Evolutionary conservation across 352 stramenopile species (phyloP).

Genomic region (Phytophthora aleatoria): DNA sequence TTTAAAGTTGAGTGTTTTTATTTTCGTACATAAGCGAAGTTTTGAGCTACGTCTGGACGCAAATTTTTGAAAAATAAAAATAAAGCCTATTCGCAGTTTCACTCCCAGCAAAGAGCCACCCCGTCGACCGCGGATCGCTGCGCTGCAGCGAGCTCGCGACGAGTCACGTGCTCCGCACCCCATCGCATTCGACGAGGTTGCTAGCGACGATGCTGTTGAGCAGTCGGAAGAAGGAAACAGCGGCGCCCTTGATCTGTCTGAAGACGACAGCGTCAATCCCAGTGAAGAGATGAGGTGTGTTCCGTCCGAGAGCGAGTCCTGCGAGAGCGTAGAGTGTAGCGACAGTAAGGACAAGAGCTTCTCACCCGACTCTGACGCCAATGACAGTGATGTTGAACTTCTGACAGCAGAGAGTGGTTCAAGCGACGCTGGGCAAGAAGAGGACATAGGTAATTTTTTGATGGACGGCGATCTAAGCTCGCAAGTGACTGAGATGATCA

Average conservation of each 20-base stretch:
- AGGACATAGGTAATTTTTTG: slow-evolving; percentile 1
- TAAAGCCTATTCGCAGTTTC: too few species aligned
- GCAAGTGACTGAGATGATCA: not conserved
- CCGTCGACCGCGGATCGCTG: too few species aligned
- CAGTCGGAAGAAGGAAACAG: too few species aligned
- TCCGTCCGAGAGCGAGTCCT: not conserved
- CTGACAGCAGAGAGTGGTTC: not conserved
- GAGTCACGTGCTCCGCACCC: too few species aligned
- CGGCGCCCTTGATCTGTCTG: not conserved
- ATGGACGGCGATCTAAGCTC: not conserved
- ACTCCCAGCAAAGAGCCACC: too few species aligned
- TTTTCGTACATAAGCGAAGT: too few species aligned
- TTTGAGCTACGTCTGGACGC: too few species aligned
- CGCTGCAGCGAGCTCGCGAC: too few species aligned
- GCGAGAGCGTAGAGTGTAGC: not conserved
- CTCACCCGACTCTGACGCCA: not conserved
- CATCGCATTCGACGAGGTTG: too few species aligned
- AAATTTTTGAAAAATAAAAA: too few species aligned
- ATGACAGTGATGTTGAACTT: not conserved
- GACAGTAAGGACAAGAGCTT: not conserved
- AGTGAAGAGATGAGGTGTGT: not conserved
- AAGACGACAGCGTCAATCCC: not conserved
- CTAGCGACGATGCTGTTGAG: too few species aligned
- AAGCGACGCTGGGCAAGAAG: not conserved
- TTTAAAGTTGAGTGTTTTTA: too few species aligned